Conservation (phyloP, 495 filamentous ascomycete genomes). For the Neurospora sp. region DNA sequence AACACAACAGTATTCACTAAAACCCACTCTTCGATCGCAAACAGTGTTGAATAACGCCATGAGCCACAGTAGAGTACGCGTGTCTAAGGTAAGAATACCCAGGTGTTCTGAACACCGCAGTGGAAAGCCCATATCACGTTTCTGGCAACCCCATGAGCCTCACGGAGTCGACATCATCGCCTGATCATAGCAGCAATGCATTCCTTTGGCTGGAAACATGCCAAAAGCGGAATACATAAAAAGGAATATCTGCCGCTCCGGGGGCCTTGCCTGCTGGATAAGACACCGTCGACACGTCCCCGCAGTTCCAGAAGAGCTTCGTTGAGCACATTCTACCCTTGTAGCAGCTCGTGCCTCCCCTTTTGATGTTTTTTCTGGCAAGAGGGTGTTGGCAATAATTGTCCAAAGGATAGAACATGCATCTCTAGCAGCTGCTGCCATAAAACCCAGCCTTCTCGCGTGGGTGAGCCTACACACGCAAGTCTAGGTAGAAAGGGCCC, state of each 20-base stretch:
- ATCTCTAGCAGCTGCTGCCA: neutral
- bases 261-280: neutral
- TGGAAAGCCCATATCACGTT: neutral
- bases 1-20: neutral
- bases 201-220: neutral
- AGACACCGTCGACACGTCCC: neutral
- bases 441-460: neutral
- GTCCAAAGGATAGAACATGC: neutral
- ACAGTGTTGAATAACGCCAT: neutral
- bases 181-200: neutral
- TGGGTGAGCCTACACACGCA: neutral
- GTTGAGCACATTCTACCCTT: neutral
- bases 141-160: neutral
- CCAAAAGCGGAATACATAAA: neutral
- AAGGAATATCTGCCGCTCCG: neutral
- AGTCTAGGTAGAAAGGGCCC: neutral
- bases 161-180: neutral
- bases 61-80: neutral
- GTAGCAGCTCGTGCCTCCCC: neutral
- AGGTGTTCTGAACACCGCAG: neutral
- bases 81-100: neutral
- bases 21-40: neutral
- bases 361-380: neutral
- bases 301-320: neutral
- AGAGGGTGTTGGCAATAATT: neutral